phyloP scores from a whole-genome alignment of 2,329 filamentous ascomycete genomes.

The Eutypella sp. region DNA sequence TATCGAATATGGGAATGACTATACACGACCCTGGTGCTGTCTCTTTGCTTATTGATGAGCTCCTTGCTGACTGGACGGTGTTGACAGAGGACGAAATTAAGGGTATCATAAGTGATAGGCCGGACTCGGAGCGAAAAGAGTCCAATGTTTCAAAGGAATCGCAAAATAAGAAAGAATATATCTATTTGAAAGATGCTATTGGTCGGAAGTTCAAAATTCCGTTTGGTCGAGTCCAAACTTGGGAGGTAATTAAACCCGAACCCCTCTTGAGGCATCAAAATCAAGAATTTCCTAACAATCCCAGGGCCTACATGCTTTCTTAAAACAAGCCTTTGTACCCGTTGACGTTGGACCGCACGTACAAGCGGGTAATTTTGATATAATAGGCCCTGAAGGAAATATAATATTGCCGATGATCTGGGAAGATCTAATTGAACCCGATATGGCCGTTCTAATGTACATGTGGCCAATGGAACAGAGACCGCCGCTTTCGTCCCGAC shows the following conservation, averaged over 20 bases:
- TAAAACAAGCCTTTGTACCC: constrained; percentile 2
- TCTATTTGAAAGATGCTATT: too few species aligned
- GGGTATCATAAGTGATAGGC: background rate
- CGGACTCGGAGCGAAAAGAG: background rate
- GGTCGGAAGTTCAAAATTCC: too few species aligned
- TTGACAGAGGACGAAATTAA: constrained; percentile 4
- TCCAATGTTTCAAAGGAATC: background rate
- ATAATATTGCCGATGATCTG: constrained; percentile 2
- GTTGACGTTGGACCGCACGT: constrained; percentile 3
- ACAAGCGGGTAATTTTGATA: constrained; percentile 2
- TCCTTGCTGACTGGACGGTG: constrained; percentile 6
- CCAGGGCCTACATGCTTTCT: constrained; percentile 3
- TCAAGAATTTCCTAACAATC: too few species aligned
- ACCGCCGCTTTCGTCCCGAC: too few species aligned
- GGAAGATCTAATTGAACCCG: constrained; percentile 1
- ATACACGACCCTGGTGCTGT: background rate
- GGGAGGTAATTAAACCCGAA: too few species aligned
- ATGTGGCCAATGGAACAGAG: constrained; percentile 16
- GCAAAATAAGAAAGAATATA: too few species aligned
- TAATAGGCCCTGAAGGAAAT: background rate
- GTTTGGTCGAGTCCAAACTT: too few species aligned
- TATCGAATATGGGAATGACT: too few species aligned
- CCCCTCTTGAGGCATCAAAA: too few species aligned
- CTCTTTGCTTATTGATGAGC: constrained; percentile 1
- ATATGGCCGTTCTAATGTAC: constrained; percentile 3